Percentiles rank a stretch among this genome's conserved stretches.
Evolutionary conservation across 148 eudicot genomes (phyloP).

Genomic region (Rhododendron ferrugineum): DNA sequence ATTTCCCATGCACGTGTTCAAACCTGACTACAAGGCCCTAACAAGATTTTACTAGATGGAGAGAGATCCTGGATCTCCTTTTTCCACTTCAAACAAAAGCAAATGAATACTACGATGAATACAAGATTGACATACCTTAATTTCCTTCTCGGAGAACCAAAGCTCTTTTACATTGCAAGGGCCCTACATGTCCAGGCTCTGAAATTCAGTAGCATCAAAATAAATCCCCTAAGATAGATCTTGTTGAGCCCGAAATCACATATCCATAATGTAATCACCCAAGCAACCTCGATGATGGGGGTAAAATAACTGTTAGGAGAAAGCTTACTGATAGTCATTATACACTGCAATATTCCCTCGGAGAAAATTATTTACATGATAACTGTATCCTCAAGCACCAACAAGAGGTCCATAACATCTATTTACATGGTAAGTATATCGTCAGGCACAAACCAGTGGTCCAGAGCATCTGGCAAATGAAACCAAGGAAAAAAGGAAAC

Average conservation of each 20-base stretch:
- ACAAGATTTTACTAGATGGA: not conserved
- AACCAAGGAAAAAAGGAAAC: not conserved
- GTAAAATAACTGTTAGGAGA: not conserved
- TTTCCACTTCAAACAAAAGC: not conserved
- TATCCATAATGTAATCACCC: not conserved
- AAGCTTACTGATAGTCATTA: not conserved
- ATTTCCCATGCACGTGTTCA: not conserved
- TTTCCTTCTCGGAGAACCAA: not conserved
- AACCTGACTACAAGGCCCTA: not conserved
- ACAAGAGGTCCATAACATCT: not conserved
- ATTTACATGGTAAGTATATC: not conserved
- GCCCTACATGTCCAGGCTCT: not conserved
- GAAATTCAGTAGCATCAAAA: not conserved
- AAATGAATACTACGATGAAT: too few species aligned
- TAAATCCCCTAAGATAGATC: not conserved
- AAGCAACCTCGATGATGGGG: not conserved
- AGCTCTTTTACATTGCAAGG: not conserved
- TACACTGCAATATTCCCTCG: not conserved
- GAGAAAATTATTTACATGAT: not conserved
- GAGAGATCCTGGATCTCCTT: not conserved
- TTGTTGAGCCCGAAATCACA: not conserved
- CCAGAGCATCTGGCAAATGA: not conserved
- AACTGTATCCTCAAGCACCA: constrained; percentile 2
- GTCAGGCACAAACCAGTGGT: constrained; percentile 3
- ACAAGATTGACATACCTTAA: constrained; percentile 1